Conservation (phyloP, 2,329 filamentous ascomycete species). For the Bertia moriformis region DNA sequence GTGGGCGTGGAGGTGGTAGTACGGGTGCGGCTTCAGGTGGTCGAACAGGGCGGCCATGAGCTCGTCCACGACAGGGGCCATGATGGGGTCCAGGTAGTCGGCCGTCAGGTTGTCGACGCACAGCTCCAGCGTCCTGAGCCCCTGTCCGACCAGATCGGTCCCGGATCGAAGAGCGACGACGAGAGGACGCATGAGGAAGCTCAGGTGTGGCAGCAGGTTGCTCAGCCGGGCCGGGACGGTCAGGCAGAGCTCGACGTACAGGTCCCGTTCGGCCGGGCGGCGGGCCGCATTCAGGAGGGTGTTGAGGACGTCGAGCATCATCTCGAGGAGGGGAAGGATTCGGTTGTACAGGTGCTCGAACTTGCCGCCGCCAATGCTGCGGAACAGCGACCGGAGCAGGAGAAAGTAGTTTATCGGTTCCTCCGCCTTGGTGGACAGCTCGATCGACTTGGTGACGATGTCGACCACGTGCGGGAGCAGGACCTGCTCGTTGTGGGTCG, state of each 20-base stretch:
- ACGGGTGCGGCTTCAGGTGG: conserved; percentile 81
- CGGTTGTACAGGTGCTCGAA: conserved; percentile 98
- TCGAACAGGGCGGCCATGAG: conserved; percentile 96
- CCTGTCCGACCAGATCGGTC: conserved; percentile 85
- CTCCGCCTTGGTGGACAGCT: conserved; percentile 85
- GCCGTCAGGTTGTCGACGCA: conserved; percentile 96
- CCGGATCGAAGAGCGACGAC: conserved; percentile 89
- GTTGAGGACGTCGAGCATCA: conserved; percentile 93
- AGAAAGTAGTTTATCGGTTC: conserved; percentile 99
- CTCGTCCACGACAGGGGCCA: conserved; percentile 97
- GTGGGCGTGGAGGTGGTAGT: conserved; percentile 94
- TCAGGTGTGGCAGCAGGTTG: conserved; percentile 84
- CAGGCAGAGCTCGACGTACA: conserved; percentile 91
- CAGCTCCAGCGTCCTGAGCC: conserved; percentile 77
- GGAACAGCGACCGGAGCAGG: conserved; percentile 75
- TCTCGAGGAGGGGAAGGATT: conserved; percentile 85
- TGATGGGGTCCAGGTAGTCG: conserved; percentile 94
- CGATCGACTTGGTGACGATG: conserved; percentile 92
- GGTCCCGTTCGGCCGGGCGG: conserved; percentile 77
- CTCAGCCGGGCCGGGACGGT: conserved; percentile 89
- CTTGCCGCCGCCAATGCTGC: conserved; percentile 89
- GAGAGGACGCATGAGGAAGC: conserved; percentile 87
- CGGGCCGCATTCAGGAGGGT: conserved; percentile 80
- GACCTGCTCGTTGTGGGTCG: conserved; percentile 84
- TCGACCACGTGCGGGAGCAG: conserved; percentile 90